Percentiles rank a stretch among this genome's conserved stretches.
These are phyloP conservation scores for Lichtheimia ornata DNA, from an alignment of 371 early-diverging fungal species.

Conservation along the genomic window DNA sequence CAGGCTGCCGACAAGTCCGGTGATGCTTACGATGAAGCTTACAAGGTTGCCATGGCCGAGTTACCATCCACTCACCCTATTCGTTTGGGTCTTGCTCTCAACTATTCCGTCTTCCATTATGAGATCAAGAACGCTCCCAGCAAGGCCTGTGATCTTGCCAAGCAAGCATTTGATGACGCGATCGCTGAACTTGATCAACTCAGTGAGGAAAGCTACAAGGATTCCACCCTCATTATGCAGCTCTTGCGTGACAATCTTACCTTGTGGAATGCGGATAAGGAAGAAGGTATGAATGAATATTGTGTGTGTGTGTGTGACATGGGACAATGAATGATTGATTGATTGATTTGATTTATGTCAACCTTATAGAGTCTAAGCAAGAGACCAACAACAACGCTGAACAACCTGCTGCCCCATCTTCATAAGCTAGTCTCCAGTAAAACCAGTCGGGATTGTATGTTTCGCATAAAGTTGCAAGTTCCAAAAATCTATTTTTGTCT, in stretches of 20 bases:
- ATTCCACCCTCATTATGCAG: conserved; percentile 99
- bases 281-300: conserved; percentile 61
- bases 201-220: conserved; percentile 99
- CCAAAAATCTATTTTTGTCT: no score
- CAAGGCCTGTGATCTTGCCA: conserved; percentile 98
- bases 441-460: no score
- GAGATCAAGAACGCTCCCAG: conserved; percentile 99
- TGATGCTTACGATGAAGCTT: conserved; percentile 96
- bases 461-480: no score
- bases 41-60: conserved; percentile 91
- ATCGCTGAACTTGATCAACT: conserved; percentile 97
- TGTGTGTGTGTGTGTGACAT: no score
- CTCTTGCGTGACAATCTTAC: conserved; percentile 99
- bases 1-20: conserved; percentile 87
- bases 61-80: conserved; percentile 98
- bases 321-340: no score
- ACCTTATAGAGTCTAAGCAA: no score
- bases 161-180: conserved; percentile 99
- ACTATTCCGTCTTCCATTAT: conserved; percentile 99
- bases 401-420: no score
- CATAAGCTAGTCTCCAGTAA: no score
- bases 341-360: no score
- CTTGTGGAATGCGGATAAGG: conserved; percentile 98
- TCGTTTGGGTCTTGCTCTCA: conserved; percentile 98
- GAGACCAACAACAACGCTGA: no score